phyloP scores from a whole-genome alignment of 2,329 filamentous ascomycete genomes.

The Thyridium curvatum region DNA sequence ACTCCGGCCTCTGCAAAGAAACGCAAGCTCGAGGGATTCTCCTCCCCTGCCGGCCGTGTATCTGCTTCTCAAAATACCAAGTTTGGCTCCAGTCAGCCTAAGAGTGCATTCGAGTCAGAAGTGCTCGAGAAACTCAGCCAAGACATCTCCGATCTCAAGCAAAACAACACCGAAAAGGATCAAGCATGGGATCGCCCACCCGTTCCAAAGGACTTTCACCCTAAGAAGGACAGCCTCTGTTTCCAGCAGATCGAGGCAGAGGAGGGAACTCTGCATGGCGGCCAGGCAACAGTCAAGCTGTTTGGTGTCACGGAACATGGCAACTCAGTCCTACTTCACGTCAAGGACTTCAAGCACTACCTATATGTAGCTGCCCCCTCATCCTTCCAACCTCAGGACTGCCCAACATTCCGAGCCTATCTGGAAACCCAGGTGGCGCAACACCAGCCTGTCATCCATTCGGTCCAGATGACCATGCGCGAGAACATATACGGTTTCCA shows the following conservation, averaged over 20 bases:
- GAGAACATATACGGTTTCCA: conserved; percentile 94
- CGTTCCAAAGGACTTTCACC: conserved; percentile 39
- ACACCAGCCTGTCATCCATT: conserved; percentile 63
- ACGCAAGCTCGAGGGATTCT: conserved; percentile 65
- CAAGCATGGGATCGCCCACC: conserved; percentile 76
- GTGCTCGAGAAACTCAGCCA: conserved; percentile 94
- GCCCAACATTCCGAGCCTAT: conserved; percentile 69
- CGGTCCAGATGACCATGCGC: conserved; percentile 73
- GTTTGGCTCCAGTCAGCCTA: conserved; percentile 68
- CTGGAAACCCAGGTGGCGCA: conserved; percentile 75
- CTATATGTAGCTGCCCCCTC: conserved; percentile 87
- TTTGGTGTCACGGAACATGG: conserved; percentile 84
- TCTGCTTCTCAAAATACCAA: conserved; percentile 60
- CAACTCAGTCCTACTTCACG: conserved; percentile 89
- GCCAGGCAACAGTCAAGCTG: conserved; percentile 73
- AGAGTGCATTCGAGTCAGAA: conserved; percentile 89
- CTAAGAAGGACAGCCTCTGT: conserved; percentile 61
- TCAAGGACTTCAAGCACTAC: conserved; percentile 94
- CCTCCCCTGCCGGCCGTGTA: conserved; percentile 44
- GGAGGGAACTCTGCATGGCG: conserved; percentile 76
- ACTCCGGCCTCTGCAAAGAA: conserved; percentile 67
- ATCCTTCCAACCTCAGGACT: conserved; percentile 72
- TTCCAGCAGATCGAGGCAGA: conserved; percentile 97
- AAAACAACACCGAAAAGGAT: conserved; percentile 85
- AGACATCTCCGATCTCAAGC: conserved; percentile 79